Percentiles rank a stretch among this genome's conserved stretches.
Conservation (phyloP, 768 basidiomycete species). For the Termitomyces heimii region DNA sequence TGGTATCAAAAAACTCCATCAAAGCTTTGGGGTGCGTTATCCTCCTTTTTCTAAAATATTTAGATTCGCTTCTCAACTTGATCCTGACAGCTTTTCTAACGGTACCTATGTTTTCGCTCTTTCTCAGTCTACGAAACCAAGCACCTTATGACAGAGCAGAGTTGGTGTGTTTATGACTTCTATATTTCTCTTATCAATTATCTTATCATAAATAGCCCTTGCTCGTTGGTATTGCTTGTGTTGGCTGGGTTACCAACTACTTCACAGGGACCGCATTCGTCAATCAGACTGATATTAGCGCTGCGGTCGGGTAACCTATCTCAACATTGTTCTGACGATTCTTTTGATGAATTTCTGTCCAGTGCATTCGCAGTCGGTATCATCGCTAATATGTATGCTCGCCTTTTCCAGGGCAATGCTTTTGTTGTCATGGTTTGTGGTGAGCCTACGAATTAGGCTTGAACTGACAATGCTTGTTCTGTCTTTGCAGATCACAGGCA, state of each 20-base stretch:
- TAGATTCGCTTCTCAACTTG: not conserved
- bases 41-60: not conserved
- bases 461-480: not conserved
- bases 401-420: conserved; percentile 65
- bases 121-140: conserved; percentile 60
- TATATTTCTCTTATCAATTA: not conserved
- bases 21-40: conserved; percentile 58
- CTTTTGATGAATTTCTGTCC: not conserved
- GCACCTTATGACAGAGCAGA: conserved; percentile 54
- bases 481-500: conserved; percentile 56
- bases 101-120: conserved; percentile 64
- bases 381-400: conserved; percentile 71
- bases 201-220: not conserved
- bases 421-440: conserved; percentile 74
- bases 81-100: conserved; percentile 51
- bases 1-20: conserved; percentile 77
- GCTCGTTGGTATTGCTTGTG: conserved; percentile 48
- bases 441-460: not conserved
- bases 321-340: not conserved
- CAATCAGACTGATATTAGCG: conserved; percentile 69
- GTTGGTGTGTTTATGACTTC: conserved; percentile 27
- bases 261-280: conserved; percentile 57
- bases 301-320: conserved; percentile 56
- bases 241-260: conserved; percentile 79
- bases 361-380: conserved; percentile 80